These are phyloP conservation scores for Jamesozyma jinghongensis DNA, from an alignment of 805 yeast genomes.

Conservation along the genomic window DNA sequence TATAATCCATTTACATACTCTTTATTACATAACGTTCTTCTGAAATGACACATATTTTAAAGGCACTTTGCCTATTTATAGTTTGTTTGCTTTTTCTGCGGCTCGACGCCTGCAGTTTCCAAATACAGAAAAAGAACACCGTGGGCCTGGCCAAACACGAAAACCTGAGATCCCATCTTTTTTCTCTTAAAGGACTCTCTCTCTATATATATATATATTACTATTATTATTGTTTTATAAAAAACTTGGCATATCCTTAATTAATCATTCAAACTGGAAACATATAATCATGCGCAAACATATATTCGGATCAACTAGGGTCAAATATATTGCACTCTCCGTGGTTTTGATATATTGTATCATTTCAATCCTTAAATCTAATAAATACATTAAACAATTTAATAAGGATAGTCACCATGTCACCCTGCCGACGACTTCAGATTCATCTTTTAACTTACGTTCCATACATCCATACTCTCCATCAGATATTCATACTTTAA, in stretches of 20 bases:
- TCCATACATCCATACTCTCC: neutral
- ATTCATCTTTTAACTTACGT: conserved; percentile 16
- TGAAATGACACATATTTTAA: no score
- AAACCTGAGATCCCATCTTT: no score
- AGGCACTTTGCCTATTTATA: no score
- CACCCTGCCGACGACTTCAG: conserved; percentile 23
- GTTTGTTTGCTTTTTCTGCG: no score
- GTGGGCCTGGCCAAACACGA: no score
- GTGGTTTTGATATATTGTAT: neutral
- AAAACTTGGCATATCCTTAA: no score
- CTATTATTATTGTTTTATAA: no score
- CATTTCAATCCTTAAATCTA: neutral
- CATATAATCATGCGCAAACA: neutral
- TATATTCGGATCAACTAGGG: no score
- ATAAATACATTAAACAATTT: neutral
- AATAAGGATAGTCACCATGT: neutral
- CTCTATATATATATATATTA: neutral
- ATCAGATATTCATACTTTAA: conserved; percentile 11
- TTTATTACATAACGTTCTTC: neutral
- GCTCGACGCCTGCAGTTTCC: no score
- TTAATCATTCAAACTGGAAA: neutral
- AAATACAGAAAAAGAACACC: no score
- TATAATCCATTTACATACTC: neutral
- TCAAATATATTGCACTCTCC: no score
- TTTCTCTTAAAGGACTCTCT: neutral